Percentiles rank a stretch among this genome's conserved stretches.
Conservation (phyloP, 2,329 filamentous ascomycete genomes). For the Penicillium sp. region DNA sequence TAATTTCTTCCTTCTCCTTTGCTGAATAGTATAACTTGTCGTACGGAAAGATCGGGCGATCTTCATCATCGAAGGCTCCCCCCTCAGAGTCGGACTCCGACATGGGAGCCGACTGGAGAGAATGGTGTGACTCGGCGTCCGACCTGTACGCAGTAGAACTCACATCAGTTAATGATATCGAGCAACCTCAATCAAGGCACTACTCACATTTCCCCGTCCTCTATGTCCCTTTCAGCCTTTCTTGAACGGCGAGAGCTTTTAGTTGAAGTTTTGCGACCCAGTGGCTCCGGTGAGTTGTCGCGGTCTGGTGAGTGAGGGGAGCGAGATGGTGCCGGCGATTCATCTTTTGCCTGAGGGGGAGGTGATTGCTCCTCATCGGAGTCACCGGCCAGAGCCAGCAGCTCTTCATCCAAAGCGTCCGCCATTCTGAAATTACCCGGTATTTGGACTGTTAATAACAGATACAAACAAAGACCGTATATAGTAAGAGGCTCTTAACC, state of each 20-base stretch:
- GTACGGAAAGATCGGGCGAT: slow-evolving; percentile 71
- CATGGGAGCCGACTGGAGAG: slow-evolving; percentile 83
- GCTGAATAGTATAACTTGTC: slow-evolving; percentile 82
- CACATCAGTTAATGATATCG: not conserved
- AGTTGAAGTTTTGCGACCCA: slow-evolving; percentile 53
- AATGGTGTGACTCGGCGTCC: slow-evolving; percentile 70
- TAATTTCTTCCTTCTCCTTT: slow-evolving; percentile 76
- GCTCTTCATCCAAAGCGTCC: slow-evolving; percentile 83
- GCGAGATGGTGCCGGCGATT: slow-evolving; percentile 57
- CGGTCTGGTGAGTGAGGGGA: slow-evolving; percentile 54
- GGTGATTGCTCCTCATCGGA: slow-evolving; percentile 59
- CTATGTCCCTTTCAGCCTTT: slow-evolving; percentile 64
- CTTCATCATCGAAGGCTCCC: slow-evolving; percentile 52
- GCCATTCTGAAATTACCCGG: slow-evolving; percentile 64
- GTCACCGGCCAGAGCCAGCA: slow-evolving; percentile 85
- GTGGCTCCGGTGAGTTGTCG: slow-evolving; percentile 39
- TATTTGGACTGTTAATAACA: not conserved
- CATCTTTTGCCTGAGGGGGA: slow-evolving; percentile 59
- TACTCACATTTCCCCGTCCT: slow-evolving; percentile 83
- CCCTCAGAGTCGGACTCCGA: slow-evolving; percentile 86
- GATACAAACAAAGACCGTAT: not conserved
- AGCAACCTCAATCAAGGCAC: not conserved
- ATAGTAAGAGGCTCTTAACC: not conserved
- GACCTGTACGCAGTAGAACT: slow-evolving; percentile 56
- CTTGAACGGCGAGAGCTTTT: slow-evolving; percentile 47